Percentiles rank a stretch among this genome's conserved stretches.
phyloP scores from a whole-genome alignment of 352 stramenopile species.

The Pythium grandisporangium region DNA sequence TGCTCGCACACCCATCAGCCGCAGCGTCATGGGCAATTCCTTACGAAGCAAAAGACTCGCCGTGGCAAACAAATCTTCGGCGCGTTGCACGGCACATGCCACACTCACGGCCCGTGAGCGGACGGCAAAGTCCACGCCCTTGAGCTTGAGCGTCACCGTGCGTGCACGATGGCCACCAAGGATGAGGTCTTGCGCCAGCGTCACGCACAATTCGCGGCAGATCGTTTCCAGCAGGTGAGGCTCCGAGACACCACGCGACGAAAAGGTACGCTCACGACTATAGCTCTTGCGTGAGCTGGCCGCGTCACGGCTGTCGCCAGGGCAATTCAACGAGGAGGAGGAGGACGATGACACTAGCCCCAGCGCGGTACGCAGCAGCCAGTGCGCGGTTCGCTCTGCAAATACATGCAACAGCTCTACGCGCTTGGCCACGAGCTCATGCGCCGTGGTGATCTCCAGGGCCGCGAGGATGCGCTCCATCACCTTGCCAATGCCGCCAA shows the following conservation, averaged over 20 bases:
- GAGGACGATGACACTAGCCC: too few species aligned
- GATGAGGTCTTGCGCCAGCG: slow-evolving; percentile 43
- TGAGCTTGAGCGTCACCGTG: slow-evolving; percentile 68
- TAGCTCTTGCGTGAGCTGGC: slow-evolving; percentile 67
- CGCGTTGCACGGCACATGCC: slow-evolving; percentile 22
- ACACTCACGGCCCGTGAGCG: slow-evolving; percentile 43
- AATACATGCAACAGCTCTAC: slow-evolving; percentile 59
- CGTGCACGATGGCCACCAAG: slow-evolving; percentile 27
- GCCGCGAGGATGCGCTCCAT: slow-evolving; percentile 89
- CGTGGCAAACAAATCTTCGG: slow-evolving; percentile 30
- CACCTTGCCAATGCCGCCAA: slow-evolving; percentile 93
- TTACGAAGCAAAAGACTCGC: slow-evolving; percentile 45
- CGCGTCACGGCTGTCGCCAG: slow-evolving; percentile 23
- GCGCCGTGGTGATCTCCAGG: slow-evolving; percentile 80
- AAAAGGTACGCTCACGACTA: slow-evolving; percentile 70
- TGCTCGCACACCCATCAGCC: slow-evolving; percentile 56
- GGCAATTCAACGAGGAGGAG: too few species aligned
- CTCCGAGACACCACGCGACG: slow-evolving; percentile 6
- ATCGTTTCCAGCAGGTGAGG: slow-evolving; percentile 35
- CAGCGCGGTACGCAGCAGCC: slow-evolving; percentile 63
- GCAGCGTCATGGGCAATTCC: slow-evolving; percentile 56
- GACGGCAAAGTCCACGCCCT: slow-evolving; percentile 52
- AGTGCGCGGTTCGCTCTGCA: slow-evolving; percentile 50
- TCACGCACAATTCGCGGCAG: slow-evolving; percentile 52
- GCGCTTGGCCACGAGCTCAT: slow-evolving; percentile 59